Evolutionary conservation across 805 yeast genomes (phyloP).

Genomic region (Wickerhamomyces queroliae): DNA sequence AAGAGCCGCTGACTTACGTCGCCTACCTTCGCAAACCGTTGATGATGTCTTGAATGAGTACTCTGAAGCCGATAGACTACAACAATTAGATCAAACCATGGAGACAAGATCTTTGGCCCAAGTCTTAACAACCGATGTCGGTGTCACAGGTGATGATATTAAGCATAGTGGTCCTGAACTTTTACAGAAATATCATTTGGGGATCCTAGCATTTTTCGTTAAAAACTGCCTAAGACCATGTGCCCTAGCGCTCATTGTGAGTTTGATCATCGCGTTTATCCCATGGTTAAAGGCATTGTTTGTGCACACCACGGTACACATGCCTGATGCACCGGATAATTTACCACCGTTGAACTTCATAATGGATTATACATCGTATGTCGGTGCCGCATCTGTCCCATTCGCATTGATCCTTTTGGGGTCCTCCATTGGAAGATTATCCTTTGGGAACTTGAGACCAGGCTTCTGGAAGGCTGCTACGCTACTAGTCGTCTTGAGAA

Average conservation of each 20-base stretch:
- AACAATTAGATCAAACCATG: slow-evolving; percentile 3
- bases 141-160: slow-evolving; percentile 10
- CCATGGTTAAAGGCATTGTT: slow-evolving; percentile 77
- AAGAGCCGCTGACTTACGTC: slow-evolving; percentile 5
- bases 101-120: slow-evolving; percentile 4
- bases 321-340: slow-evolving; percentile 76
- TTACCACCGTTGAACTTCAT: slow-evolving; percentile 78
- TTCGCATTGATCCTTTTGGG: slow-evolving; percentile 75
- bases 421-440: slow-evolving; percentile 73
- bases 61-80: slow-evolving; percentile 3
- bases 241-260: slow-evolving; percentile 59
- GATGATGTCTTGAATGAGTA: slow-evolving; percentile 41
- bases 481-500: slow-evolving; percentile 46
- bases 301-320: slow-evolving; percentile 37
- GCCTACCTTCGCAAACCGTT: slow-evolving; percentile 34
- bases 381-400: slow-evolving; percentile 88
- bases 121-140: slow-evolving; percentile 14
- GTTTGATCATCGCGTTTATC: slow-evolving; percentile 66
- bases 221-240: slow-evolving; percentile 64
- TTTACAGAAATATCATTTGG: slow-evolving; percentile 19
- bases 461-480: slow-evolving; percentile 64
- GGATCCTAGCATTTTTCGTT: slow-evolving; percentile 26
- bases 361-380: slow-evolving; percentile 70
- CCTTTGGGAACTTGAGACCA: slow-evolving; percentile 50
- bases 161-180: slow-evolving; percentile 6